Conservation (phyloP, 1,139 yeast genomes). For the Fermentozyma sake region DNA sequence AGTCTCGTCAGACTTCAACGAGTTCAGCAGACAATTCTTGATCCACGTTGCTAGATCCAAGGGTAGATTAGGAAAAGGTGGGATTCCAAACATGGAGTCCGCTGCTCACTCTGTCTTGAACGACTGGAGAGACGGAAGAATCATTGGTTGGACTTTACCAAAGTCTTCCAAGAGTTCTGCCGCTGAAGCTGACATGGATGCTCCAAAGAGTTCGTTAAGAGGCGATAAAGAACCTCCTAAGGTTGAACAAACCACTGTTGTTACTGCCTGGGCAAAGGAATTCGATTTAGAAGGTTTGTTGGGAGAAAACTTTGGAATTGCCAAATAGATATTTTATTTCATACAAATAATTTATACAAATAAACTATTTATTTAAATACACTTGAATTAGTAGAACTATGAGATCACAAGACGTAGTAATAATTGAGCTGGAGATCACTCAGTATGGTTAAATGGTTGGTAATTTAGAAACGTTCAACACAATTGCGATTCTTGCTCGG, state of each 20-base stretch:
- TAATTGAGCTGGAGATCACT: too few relatives aligned
- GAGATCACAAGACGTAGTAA: too few relatives aligned
- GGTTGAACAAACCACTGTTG: conserved; percentile 77
- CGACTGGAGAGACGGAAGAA: conserved; percentile 97
- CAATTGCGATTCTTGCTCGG: too few relatives aligned
- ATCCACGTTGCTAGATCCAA: conserved; percentile 90
- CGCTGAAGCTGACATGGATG: conserved; percentile 24
- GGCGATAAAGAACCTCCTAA: conserved; percentile 47
- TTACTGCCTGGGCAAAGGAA: conserved; percentile 89
- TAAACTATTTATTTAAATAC: conserved; percentile 1
- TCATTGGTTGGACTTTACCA: conserved; percentile 88
- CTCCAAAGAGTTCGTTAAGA: conserved; percentile 39
- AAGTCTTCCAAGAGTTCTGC: conserved; percentile 51
- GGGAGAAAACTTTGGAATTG: conserved; percentile 31
- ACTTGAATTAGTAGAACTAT: too few relatives aligned
- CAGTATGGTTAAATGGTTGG: too few relatives aligned
- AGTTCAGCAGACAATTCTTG: conserved; percentile 75
- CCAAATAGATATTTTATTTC: conserved; percentile 1
- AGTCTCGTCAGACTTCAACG: conserved; percentile 59
- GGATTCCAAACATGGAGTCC: conserved; percentile 81
- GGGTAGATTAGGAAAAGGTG: conserved; percentile 92
- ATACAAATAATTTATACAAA: conserved; percentile 1
- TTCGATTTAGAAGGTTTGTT: conserved; percentile 86
- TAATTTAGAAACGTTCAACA: too few relatives aligned
- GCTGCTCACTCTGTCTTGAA: conserved; percentile 82